Conservation (phyloP, 2,329 filamentous ascomycete species). For the Alternaria dauci region DNA sequence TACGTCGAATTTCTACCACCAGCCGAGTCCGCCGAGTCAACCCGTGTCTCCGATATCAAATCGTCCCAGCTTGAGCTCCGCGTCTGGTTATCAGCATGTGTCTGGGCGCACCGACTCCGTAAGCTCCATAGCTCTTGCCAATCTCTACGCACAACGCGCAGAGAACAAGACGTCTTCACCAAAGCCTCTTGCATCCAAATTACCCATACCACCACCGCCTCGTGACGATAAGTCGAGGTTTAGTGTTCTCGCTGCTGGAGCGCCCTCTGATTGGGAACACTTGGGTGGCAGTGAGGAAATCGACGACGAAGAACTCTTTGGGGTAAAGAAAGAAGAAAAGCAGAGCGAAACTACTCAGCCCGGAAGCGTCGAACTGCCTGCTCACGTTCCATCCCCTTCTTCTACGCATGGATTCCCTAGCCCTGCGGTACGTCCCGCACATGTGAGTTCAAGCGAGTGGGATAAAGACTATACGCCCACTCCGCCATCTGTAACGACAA, state of each 20-base stretch:
- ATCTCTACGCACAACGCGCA: constrained; percentile 36
- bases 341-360: constrained; percentile 25
- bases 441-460: constrained; percentile 17
- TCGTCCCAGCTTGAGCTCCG: constrained; percentile 38
- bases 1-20: constrained; percentile 35
- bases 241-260: constrained; percentile 45
- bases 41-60: constrained; percentile 46
- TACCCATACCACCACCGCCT: constrained; percentile 36
- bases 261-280: constrained; percentile 51
- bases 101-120: constrained; percentile 42
- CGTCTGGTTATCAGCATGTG: constrained; percentile 22
- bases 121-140: constrained; percentile 45
- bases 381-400: constrained; percentile 35
- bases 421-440: constrained; percentile 36
- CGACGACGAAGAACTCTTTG: constrained; percentile 47
- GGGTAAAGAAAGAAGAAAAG: constrained; percentile 35
- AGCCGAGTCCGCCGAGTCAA: constrained; percentile 41
- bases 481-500: constrained; percentile 35
- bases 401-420: constrained; percentile 43
- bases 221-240: constrained; percentile 41
- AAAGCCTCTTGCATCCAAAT: constrained; percentile 27
- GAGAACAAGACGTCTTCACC: constrained; percentile 38
- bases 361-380: constrained; percentile 43
- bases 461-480: constrained; percentile 44
- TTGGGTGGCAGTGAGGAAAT: constrained; percentile 45